Conservation (phyloP, 1,284 basidiomycete genomes). For the Pseudozyma hubeiensis region DNA sequence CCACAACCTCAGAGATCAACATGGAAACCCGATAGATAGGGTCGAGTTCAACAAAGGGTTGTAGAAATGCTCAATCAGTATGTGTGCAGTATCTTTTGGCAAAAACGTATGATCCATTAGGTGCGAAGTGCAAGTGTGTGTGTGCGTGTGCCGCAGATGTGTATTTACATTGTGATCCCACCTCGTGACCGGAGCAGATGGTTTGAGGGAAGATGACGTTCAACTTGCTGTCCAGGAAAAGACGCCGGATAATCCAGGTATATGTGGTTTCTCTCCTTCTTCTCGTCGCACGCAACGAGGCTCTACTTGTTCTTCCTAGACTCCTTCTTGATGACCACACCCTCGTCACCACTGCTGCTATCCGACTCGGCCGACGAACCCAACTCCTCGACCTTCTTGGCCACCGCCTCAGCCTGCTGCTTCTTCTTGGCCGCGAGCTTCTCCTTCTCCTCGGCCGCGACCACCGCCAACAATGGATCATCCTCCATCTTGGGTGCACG, state of each 20-base stretch:
- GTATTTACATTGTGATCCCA: too few species aligned
- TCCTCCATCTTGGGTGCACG: conserved; percentile 84
- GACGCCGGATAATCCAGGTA: neutral
- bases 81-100: too few species aligned
- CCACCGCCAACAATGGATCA: conserved; percentile 80
- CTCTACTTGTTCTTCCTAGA: conserved; percentile 38
- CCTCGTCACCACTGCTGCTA: conserved; percentile 37
- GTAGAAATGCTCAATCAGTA: conserved; percentile 33
- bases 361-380: conserved; percentile 19
- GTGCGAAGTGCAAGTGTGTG: too few species aligned
- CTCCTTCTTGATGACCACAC: conserved; percentile 42
- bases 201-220: too few species aligned
- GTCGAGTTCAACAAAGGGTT: conserved; percentile 73
- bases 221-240: too few species aligned
- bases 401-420: conserved; percentile 5
- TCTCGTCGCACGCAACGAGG: neutral
- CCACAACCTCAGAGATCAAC: conserved; percentile 64
- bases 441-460: conserved; percentile 27
- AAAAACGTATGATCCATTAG: too few species aligned
- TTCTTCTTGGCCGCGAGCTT: conserved; percentile 20
- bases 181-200: too few species aligned
- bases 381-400: neutral
- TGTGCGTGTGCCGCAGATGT: too few species aligned
- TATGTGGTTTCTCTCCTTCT: neutral
- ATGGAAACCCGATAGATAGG: conserved; percentile 61